A percentile compares a stretch with the other conserved stretches of the same genome.
Evolutionary conservation across 2,329 filamentous ascomycete species (phyloP).

Genomic region (Talaromyces piceae): DNA sequence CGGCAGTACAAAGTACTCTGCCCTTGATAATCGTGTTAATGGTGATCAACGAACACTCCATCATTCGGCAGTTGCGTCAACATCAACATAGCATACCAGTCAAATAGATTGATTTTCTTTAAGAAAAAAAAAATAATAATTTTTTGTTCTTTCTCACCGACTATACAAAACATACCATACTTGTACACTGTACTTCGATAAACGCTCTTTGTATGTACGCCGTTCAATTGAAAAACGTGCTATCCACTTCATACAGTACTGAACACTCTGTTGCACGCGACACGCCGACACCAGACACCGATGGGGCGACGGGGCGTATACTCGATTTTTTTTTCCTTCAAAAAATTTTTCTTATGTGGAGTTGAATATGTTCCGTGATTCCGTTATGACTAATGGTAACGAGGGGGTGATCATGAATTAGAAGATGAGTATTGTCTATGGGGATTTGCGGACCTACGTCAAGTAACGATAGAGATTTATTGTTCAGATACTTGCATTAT

Average conservation of each 20-base stretch:
- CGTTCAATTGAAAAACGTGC: background rate
- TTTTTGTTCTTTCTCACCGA: background rate
- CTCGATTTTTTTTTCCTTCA: background rate
- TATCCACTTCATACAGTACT: background rate
- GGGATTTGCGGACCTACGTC: background rate
- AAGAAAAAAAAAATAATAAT: too few relatives aligned
- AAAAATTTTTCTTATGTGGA: background rate
- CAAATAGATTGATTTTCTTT: background rate
- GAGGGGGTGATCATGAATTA: too few relatives aligned
- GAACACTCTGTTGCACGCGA: background rate
- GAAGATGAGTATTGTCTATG: background rate
- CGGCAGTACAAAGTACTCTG: background rate
- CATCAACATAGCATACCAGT: too few relatives aligned
- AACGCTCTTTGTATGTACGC: too few relatives aligned
- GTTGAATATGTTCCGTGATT: background rate
- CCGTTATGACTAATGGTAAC: background rate
- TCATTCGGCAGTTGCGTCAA: too few relatives aligned
- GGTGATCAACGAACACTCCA: too few relatives aligned
- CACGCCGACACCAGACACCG: background rate
- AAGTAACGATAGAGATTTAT: too few relatives aligned
- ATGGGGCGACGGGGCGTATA: slow-evolving; percentile 1
- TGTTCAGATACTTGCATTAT: too few relatives aligned
- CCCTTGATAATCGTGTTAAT: background rate
- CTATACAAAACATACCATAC: background rate
- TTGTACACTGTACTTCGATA: background rate